Evolutionary conservation across 148 eudicot genomes (phyloP), one percentile per base, ranked within the genome.

Genomic region (Oxyria digyna): DNA sequence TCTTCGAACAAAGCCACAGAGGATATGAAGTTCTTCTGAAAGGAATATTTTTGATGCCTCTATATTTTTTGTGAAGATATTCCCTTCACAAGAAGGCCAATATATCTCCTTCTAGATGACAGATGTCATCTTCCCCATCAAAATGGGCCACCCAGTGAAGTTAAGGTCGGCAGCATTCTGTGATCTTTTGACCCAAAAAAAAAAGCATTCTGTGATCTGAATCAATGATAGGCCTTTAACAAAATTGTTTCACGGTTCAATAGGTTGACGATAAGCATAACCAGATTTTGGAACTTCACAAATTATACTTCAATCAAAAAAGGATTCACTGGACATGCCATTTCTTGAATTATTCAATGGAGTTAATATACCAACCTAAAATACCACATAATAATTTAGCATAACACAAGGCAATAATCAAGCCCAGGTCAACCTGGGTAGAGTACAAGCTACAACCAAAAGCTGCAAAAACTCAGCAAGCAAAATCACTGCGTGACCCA

Each of bases 401-500:
- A 38, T 3, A 43, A 43, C 49, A 11, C 18, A 43, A 43, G 49
- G 18, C 15, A 11, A 43, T 38, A 10, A 38, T 38, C 9, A 38
- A 46, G 52, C 52, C 52, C n/a, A 23, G 23, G n/a, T 46, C 21
- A 46, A 46, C 52, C 23, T 46, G 52, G 2, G 52, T 46, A n/a
- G 9, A 38, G 41, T n/a, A n/a, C n/a, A n/a, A n/a, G 0, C 21
- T 59, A 59, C 65, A 59, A 59, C 37, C 7, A 29, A 59, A 59
- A 59, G 38, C 65, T 59, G 65, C 65, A 59, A 59, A 59, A 59
- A 24, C 65, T 59, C 37, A 59, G 65, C 38, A 29, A 27, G n/a
- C 38, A 59, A 59, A 59, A 59, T 54, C 8, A 54, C 62, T 54
- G 62, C 62, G 4, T 21, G 6, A 24, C 62, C 62, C 13, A 54